Base-by-base conservation (phyloP, 306 rosid genomes). In the Sicyos edulis region DNA sequence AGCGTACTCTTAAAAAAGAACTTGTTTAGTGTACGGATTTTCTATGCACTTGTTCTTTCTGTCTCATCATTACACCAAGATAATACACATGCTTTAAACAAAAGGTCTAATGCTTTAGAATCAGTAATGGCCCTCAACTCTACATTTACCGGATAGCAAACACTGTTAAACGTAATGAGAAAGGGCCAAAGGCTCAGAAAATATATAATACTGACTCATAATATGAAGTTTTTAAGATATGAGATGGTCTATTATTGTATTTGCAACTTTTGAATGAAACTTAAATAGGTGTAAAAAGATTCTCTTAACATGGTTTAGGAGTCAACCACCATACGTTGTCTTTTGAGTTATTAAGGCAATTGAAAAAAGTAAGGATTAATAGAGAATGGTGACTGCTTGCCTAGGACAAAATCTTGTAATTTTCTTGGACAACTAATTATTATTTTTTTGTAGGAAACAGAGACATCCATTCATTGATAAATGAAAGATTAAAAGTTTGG, bases 161-260 rank as follows among this genome's bases (percentile, higher is more conserved):
- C 26, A 17, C 70, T 1, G 2, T 17, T 22, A 37, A 8, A 40
- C 12, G 49, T n/a, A n/a, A 63, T 17, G 26, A 17, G 70, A 10
- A 60, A 60, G 14, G 52, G 26, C 40, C n/a, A 10, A 60, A 60
- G 14, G 52, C 51, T 63, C n/a, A 40, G 52, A 40, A 37, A 40
- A n/a, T 63, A 63, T 42, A 42, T 37, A 37, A 37, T 37, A 49
- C 4, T 34, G 9, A 32, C n/a, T 62, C 47, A 32, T 45, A 34
- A 13, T 62, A 34, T 34, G 49, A 44, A 34, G 13, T 50, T 61
- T 61, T 29, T 61, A 62, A n/a, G 69, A 62, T 62, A 26, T 62
- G 47, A 57, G 67, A 60, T 26, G 34, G 11, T 12, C 32, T 29
- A 29, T 29, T 20, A 29, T 60, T 24, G n/a, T 0, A 16, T 34